These are phyloP conservation scores for Trametopsis cervina DNA, from an alignment of 768 basidiomycete genomes.

Conservation along the genomic window DNA sequence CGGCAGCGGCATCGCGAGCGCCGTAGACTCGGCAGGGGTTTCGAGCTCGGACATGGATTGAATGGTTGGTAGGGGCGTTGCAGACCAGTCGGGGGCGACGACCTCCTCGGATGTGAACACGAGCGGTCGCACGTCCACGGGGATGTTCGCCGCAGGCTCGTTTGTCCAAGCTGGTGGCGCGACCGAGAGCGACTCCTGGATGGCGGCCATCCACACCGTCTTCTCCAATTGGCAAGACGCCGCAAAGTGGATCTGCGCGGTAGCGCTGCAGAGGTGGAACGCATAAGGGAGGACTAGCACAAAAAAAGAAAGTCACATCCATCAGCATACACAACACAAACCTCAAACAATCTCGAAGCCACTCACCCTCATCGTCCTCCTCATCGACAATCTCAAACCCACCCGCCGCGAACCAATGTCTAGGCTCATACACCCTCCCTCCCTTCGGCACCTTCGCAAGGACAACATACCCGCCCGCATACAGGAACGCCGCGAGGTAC, in stretches of 20 bases:
- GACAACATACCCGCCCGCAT: slow-evolving; percentile 77
- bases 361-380: slow-evolving; percentile 69
- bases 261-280: slow-evolving; percentile 64
- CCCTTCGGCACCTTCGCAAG: slow-evolving; percentile 81
- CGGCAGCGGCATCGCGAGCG: neutral
- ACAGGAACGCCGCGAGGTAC: slow-evolving; percentile 89
- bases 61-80: slow-evolving; percentile 23
- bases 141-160: slow-evolving; percentile 61
- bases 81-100: slow-evolving; percentile 12
- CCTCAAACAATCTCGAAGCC: neutral
- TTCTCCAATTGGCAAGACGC: slow-evolving; percentile 82
- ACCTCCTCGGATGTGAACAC: slow-evolving; percentile 21
- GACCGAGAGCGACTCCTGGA: slow-evolving; percentile 44
- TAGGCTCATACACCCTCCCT: slow-evolving; percentile 72
- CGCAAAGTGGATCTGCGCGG: slow-evolving; percentile 79
- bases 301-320: neutral
- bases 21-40: slow-evolving; percentile 1
- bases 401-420: slow-evolving; percentile 79
- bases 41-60: slow-evolving; percentile 26
- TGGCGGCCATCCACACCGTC: slow-evolving; percentile 73
- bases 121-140: slow-evolving; percentile 33
- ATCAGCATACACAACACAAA: neutral
- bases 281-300: slow-evolving; percentile 64
- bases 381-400: slow-evolving; percentile 67
- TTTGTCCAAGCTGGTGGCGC: slow-evolving; percentile 39